Conservation (phyloP, 2,329 filamentous ascomycete genomes). For the Trichoderma lentiforme region DNA sequence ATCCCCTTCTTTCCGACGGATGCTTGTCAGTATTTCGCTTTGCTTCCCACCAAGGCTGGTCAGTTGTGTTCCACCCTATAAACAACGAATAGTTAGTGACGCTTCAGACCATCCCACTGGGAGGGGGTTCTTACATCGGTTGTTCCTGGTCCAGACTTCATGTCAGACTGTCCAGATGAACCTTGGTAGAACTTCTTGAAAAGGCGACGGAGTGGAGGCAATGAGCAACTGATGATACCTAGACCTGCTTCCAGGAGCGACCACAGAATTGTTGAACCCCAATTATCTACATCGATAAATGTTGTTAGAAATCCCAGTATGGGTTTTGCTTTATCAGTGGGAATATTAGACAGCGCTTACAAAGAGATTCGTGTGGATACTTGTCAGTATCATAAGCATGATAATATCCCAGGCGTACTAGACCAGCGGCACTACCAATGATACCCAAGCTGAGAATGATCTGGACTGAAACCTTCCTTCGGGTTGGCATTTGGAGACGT, state of each 20-base stretch:
- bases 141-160: background rate
- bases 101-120: background rate
- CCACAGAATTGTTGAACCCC: background rate
- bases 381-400: slow-evolving; percentile 2
- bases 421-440: background rate
- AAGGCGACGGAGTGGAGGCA: background rate
- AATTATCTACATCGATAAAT: background rate
- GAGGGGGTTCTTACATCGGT: background rate
- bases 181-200: background rate
- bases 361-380: background rate
- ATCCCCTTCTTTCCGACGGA: background rate
- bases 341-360: background rate
- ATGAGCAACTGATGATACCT: background rate
- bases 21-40: background rate
- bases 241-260: background rate
- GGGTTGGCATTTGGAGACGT: background rate
- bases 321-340: background rate
- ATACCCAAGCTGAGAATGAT: background rate
- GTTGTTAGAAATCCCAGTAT: background rate
- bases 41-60: background rate
- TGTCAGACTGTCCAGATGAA: background rate
- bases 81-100: background rate
- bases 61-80: background rate
- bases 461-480: background rate
- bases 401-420: background rate